A percentile compares a stretch with the other conserved stretches of the same genome.
Conservation (phyloP, 192 early-diverging fungal genomes). For the Chytriomyces sp. region DNA sequence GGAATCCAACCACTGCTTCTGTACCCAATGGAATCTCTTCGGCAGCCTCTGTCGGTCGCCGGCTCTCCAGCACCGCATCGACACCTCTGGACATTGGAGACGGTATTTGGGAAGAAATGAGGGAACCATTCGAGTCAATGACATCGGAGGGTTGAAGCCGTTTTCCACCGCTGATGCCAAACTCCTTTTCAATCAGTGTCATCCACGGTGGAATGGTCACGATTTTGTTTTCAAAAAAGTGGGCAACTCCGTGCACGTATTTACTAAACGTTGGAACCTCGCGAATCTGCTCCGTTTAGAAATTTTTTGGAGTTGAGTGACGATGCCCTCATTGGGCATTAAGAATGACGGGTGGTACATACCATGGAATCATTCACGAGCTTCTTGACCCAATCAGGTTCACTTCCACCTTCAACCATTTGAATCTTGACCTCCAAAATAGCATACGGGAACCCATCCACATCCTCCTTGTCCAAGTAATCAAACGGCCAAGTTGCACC, state of each 20-base stretch:
- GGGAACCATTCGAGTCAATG: conserved; percentile 35
- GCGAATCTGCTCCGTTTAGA: too few relatives aligned
- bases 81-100: too few relatives aligned
- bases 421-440: conserved; percentile 97
- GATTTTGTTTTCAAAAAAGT: conserved; percentile 72
- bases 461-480: conserved; percentile 77
- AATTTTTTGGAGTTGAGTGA: background rate
- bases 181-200: conserved; percentile 80
- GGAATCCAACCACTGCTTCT: conserved; percentile 22
- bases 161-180: background rate
- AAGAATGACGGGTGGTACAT: background rate
- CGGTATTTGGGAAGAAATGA: conserved; percentile 16
- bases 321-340: too few relatives aligned
- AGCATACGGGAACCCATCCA: conserved; percentile 91
- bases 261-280: conserved; percentile 98
- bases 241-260: conserved; percentile 93
- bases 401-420: conserved; percentile 86
- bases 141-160: conserved; percentile 20
- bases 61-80: background rate
- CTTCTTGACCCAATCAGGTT: conserved; percentile 92
- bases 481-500: conserved; percentile 78
- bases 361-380: conserved; percentile 86
- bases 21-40: conserved; percentile 21
- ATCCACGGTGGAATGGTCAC: conserved; percentile 93
- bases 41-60: background rate